phyloP scores from a whole-genome alignment of 192 early-diverging fungal genomes.

The Coemansia sp. region DNA sequence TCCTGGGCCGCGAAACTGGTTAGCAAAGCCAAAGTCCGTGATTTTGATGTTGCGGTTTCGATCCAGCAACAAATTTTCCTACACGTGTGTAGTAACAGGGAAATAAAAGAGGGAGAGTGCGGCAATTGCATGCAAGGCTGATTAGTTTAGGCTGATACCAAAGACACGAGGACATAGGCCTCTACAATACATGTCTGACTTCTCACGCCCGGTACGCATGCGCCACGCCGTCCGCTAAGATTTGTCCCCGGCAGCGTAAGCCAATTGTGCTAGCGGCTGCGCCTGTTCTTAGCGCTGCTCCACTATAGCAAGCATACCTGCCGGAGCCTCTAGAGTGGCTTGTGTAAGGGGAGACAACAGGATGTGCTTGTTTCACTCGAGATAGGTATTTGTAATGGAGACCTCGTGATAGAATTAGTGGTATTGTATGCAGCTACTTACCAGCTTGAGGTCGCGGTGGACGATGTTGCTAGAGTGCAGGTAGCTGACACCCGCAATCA shows the following conservation, averaged over 20 bases:
- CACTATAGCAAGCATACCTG: background rate
- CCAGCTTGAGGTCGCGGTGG: slow-evolving; percentile 94
- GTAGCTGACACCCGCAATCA: slow-evolving; percentile 87
- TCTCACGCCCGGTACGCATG: slow-evolving; percentile 2
- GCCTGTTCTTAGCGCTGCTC: background rate
- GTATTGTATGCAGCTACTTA: slow-evolving; percentile 42
- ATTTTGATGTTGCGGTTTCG: slow-evolving; percentile 89
- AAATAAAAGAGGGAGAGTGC: background rate
- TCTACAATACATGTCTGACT: background rate
- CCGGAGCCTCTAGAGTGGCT: background rate
- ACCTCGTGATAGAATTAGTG: background rate
- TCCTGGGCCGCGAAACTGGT: slow-evolving; percentile 71
- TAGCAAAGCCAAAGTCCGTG: slow-evolving; percentile 99
- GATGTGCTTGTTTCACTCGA: background rate
- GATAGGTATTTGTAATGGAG: background rate
- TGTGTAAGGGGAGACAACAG: background rate
- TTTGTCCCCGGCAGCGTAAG: slow-evolving; percentile 7
- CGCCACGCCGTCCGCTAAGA: slow-evolving; percentile 12
- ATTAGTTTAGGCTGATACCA: background rate
- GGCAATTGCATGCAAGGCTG: background rate
- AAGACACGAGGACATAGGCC: background rate
- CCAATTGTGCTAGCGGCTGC: slow-evolving; percentile 1
- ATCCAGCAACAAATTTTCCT: slow-evolving; percentile 95
- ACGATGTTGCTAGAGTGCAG: slow-evolving; percentile 92
- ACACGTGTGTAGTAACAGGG: background rate